Evolutionary conservation across 441 rosid species (phyloP), one percentile per base, ranked within the genome.

Genomic region (Pelargonium citronellum): DNA sequence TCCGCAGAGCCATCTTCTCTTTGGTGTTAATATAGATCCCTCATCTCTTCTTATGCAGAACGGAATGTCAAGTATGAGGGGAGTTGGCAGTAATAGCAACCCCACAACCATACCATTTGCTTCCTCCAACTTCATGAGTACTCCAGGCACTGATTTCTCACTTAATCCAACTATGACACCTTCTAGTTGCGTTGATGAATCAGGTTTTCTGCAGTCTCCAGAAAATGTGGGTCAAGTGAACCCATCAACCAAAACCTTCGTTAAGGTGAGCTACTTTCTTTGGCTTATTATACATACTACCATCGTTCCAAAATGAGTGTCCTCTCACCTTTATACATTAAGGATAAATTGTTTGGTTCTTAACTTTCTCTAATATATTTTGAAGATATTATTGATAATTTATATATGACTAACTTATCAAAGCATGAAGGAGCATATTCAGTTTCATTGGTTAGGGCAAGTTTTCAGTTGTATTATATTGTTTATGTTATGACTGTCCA

Each of bases 11-110:
- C 92, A 86, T 81, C 91, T 89, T 79, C 83, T 96, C 12, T 96
- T 96, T 68, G 99, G 99, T 62, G 96, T 91, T 51, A 96, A 90
- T 69, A 85, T 93, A 73, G 99, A 93, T 61, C 89, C 89, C n/a
- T 85, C 98, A 11, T 86, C 99, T 27, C 94, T 91, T 72, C 77
- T 92, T 73, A 78, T 91, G 82, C 98, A 89, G 61, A 90, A 80
- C 71, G 97, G 92, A 75, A 82, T 95, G 78, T 80, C 96, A 16
- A 80, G 87, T 79, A 88, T 95, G 68, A 74, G 94, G 78, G 88
- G 87, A 70, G 89, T 89, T 79, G 91, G 91, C 75, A 83, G 82
- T 43, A 91, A 92, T 65, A 80, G 86, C 37, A 91, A 86, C 81
- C 85, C 96, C 72, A 81, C 90, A 39, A 57, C 83, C 43, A 64